Conservation (phyloP, 352 stramenopile species). For the Aphanomyces invadans region DNA sequence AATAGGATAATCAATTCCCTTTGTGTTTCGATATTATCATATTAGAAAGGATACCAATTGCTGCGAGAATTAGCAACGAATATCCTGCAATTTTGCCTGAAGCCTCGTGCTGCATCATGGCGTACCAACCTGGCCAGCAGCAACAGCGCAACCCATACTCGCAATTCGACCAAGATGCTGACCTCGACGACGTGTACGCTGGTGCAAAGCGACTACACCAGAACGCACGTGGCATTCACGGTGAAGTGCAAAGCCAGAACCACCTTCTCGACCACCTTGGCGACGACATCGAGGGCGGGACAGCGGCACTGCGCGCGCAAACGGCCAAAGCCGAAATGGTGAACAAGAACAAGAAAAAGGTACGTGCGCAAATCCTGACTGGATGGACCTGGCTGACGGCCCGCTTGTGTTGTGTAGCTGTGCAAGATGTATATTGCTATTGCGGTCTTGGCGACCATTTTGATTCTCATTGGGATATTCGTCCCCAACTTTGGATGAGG, state of each 20-base stretch:
- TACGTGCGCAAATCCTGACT: constrained; percentile 22
- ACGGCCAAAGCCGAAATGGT: constrained; percentile 49
- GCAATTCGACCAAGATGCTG: constrained; percentile 41
- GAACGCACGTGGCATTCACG: constrained; percentile 76
- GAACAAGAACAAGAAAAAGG: constrained; percentile 67
- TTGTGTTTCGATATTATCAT: not conserved
- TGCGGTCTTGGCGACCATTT: constrained; percentile 48
- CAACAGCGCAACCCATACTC: constrained; percentile 12
- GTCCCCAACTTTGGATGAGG: not conserved
- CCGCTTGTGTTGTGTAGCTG: constrained; percentile 25
- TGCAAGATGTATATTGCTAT: constrained; percentile 74
- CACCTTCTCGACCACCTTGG: constrained; percentile 72
- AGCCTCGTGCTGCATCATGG: too few species aligned
- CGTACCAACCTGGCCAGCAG: not conserved
- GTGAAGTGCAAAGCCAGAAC: constrained; percentile 77
- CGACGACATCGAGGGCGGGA: constrained; percentile 51
- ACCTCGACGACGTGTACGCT: constrained; percentile 70
- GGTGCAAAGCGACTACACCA: constrained; percentile 74
- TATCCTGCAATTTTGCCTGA: too few species aligned
- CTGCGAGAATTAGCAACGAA: too few species aligned
- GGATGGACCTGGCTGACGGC: too few species aligned
- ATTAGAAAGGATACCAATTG: too few species aligned
- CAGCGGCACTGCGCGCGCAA: constrained; percentile 51
- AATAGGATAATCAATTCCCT: not conserved
- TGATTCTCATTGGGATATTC: constrained; percentile 54